Evolutionary conservation across 768 basidiomycete species (phyloP), one percentile per base, ranked within the genome.

Genomic region (Pleurotus sapidus): DNA sequence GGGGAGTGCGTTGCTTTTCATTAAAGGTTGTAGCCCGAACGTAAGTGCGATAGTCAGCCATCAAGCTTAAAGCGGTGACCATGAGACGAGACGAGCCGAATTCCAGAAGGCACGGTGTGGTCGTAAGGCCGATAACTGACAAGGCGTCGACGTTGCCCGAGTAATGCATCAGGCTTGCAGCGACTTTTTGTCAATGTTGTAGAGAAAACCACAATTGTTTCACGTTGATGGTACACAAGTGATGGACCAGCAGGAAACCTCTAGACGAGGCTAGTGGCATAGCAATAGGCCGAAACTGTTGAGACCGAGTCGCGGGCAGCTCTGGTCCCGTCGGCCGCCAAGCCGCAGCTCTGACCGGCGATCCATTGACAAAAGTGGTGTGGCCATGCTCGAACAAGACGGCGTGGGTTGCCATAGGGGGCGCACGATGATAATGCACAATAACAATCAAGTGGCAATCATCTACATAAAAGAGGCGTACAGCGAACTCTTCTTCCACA

Each of bases 241-340:
- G 42, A 45, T 23, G 20, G 14, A 3, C 42, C 42, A 45, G 42
- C n/a, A 45, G 15, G 42, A 34, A 4, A 17, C 20, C 15, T 50
- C 49, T 34, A 50, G 49, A 50, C 30, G 17, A n/a, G 49, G 37
- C 49, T 50, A 50, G 49, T n/a, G 37, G 49, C 49, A 50, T 50
- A 50, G 49, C 49, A 50, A 50, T 50, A n/a, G 14, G 8, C 23
- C 24, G 46, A 25, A 27, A n/a, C 27, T 30, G 27, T 30, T 50
- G 49, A 50, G 49, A 50, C 37, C 49, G 25, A 24, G 49, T 50
- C 25, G 27, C 49, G 12, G 42, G 42, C 20, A 23, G n/a, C 30
- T 34, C 30, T 34, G 30, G 30, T 34, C 30, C 30, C n/a, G 42
- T 45, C 42, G 42, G 42, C n/a, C n/a, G 42, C 42, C 42, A 45